A percentile compares a stretch with the other conserved stretches of the same genome.
These are phyloP conservation scores for Cladosporium velox DNA, from an alignment of 2,329 filamentous ascomycete genomes.

Conservation along the genomic window DNA sequence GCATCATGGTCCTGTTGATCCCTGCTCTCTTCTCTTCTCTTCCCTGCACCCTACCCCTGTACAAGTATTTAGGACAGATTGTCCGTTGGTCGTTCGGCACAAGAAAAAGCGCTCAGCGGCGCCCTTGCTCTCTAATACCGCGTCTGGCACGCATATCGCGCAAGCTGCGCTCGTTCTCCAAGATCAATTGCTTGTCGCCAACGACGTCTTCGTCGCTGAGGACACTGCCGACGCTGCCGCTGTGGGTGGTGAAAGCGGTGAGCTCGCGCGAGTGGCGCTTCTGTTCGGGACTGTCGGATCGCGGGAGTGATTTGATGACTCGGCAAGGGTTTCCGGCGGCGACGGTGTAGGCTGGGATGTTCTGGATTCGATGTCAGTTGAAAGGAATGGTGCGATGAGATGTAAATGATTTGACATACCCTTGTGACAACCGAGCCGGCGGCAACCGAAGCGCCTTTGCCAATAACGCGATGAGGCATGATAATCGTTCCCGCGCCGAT, in stretches of 20 bases:
- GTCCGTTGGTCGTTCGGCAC: not conserved
- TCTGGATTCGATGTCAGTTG: constrained; percentile 34
- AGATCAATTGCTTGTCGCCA: not conserved
- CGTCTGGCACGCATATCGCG: not conserved
- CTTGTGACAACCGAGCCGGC: constrained; percentile 58
- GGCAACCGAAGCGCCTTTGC: constrained; percentile 55
- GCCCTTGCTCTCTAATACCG: constrained; percentile 3
- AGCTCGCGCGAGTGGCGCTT: constrained; percentile 11
- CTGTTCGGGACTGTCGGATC: not conserved
- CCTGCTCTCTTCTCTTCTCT: not conserved
- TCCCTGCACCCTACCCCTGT: not conserved
- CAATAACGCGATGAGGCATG: constrained; percentile 57
- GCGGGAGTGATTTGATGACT: constrained; percentile 46
- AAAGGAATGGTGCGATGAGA: not conserved
- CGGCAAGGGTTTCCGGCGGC: constrained; percentile 52
- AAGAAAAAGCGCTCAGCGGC: not conserved
- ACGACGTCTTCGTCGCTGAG: not conserved
- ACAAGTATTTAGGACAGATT: not conserved
- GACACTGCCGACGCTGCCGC: not conserved
- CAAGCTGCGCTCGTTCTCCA: constrained; percentile 13
- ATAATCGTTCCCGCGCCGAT: constrained; percentile 66
- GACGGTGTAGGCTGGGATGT: constrained; percentile 49
- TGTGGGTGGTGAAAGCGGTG: constrained; percentile 1
- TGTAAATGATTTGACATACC: constrained; percentile 42
- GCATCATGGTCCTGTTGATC: not conserved